These are phyloP conservation scores for Colletotrichum filicis DNA, from an alignment of 2,329 filamentous ascomycete genomes.

Conservation along the genomic window DNA sequence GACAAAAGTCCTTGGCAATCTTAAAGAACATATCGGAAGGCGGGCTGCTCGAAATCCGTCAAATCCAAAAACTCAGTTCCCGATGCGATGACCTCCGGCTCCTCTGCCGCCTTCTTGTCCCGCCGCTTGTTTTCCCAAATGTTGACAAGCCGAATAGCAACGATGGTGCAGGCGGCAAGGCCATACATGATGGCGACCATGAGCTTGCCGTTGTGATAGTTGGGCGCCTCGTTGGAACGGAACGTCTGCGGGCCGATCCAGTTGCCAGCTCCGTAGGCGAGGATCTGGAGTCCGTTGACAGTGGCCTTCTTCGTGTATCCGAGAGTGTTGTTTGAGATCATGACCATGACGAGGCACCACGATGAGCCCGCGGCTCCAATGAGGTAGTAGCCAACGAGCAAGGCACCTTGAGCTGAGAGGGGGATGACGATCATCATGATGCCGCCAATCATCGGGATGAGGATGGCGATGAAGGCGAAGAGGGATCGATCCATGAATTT, in stretches of 20 bases:
- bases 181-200: constrained; percentile 41
- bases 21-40: constrained; percentile 39
- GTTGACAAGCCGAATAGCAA: constrained; percentile 38
- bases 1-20: no score
- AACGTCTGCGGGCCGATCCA: constrained; percentile 42
- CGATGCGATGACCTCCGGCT: constrained; percentile 10
- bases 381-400: constrained; percentile 40
- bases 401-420: constrained; percentile 36
- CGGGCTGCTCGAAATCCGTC: constrained; percentile 39
- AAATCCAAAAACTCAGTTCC: constrained; percentile 40
- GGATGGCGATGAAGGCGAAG: constrained; percentile 41
- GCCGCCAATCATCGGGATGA: constrained; percentile 41
- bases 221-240: constrained; percentile 37
- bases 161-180: constrained; percentile 30
- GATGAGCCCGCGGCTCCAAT: constrained; percentile 40
- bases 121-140: constrained; percentile 39
- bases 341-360: constrained; percentile 41
- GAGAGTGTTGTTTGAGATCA: constrained; percentile 42
- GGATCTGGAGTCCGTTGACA: constrained; percentile 39
- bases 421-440: constrained; percentile 43
- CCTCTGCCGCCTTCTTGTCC: constrained; percentile 39
- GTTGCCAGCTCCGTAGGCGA: constrained; percentile 37
- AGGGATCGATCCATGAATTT: constrained; percentile 39
- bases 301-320: constrained; percentile 45
- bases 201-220: constrained; percentile 40